phyloP scores from a whole-genome alignment of 1,139 yeast species.

The Geotrichum cucujoidarum region DNA sequence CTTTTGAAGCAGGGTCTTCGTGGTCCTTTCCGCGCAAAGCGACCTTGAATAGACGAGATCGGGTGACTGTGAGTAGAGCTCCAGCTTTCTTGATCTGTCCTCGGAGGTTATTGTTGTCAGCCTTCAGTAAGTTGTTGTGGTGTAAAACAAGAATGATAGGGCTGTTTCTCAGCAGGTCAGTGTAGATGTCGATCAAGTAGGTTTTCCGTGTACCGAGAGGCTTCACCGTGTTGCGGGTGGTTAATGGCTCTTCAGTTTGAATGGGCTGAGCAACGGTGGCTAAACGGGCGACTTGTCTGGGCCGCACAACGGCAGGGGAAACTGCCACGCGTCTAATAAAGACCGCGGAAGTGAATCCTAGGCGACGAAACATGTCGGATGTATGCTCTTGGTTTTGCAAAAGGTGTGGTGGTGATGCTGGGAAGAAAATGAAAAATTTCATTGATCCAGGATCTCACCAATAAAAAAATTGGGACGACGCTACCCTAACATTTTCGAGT shows the following conservation, averaged over 20 bases:
- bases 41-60: conserved; percentile 65
- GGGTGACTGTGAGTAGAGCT: conserved; percentile 60
- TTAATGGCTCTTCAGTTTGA: neutral
- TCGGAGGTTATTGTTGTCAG: conserved; percentile 62
- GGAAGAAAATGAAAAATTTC: conserved; percentile 4
- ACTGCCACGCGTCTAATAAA: neutral
- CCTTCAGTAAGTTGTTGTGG: conserved; percentile 71
- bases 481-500: conserved; percentile 1
- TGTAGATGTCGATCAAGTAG: conserved; percentile 72
- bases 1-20: conserved; percentile 69
- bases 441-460: neutral
- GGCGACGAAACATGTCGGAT: conserved; percentile 7
- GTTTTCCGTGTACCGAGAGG: conserved; percentile 55
- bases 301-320: neutral
- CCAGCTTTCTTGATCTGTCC: conserved; percentile 58
- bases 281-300: neutral
- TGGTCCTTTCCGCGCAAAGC: conserved; percentile 67
- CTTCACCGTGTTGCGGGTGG: conserved; percentile 18
- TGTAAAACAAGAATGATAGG: conserved; percentile 72
- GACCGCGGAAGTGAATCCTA: neutral
- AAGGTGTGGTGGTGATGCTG: conserved; percentile 11
- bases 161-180: conserved; percentile 60
- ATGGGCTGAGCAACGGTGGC: conserved; percentile 1
- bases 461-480: neutral
- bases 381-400: neutral